Conservation (phyloP, 495 filamentous ascomycete genomes). For the Aspergillus asperescens region DNA sequence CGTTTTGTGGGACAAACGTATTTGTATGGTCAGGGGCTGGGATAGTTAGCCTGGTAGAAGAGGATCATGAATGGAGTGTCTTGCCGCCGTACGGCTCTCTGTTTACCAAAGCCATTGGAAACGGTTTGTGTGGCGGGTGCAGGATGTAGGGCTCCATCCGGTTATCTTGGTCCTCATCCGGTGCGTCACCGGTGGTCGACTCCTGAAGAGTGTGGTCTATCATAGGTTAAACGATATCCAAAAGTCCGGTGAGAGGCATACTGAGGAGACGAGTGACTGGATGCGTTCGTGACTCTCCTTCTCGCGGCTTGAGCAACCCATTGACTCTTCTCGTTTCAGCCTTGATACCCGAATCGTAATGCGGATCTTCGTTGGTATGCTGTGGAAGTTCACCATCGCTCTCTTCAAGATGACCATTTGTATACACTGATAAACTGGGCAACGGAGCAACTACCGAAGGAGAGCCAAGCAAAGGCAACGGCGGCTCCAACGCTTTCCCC, state of each 20-base stretch:
- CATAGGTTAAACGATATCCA: not conserved
- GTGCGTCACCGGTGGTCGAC: slow-evolving; percentile 47
- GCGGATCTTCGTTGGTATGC: slow-evolving; percentile 51
- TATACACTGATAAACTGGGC: slow-evolving; percentile 15
- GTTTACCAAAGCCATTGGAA: slow-evolving; percentile 69
- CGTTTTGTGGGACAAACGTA: slow-evolving; percentile 63
- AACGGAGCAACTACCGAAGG: slow-evolving; percentile 42
- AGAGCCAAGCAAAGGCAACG: slow-evolving; percentile 50
- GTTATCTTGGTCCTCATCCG: slow-evolving; percentile 43
- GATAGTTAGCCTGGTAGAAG: not conserved
- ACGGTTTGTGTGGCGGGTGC: slow-evolving; percentile 45
- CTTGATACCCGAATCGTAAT: slow-evolving; percentile 57
- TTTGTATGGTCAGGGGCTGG: slow-evolving; percentile 52
- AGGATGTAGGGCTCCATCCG: slow-evolving; percentile 62
- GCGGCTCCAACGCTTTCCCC: slow-evolving; percentile 58
- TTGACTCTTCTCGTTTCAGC: slow-evolving; percentile 58
- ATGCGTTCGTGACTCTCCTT: slow-evolving; percentile 47
- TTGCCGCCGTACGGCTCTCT: slow-evolving; percentile 57
- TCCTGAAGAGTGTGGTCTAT: slow-evolving; percentile 52
- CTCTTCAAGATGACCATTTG: not conserved
- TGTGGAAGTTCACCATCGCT: slow-evolving; percentile 35
- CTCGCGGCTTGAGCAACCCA: slow-evolving; percentile 41
- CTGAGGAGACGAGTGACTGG: slow-evolving; percentile 59
- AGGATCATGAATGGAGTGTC: not conserved
- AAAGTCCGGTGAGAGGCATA: slow-evolving; percentile 16